These are phyloP conservation scores for Papiliotrema terrestris DNA, from an alignment of 1,284 basidiomycete genomes.

Conservation along the genomic window DNA sequence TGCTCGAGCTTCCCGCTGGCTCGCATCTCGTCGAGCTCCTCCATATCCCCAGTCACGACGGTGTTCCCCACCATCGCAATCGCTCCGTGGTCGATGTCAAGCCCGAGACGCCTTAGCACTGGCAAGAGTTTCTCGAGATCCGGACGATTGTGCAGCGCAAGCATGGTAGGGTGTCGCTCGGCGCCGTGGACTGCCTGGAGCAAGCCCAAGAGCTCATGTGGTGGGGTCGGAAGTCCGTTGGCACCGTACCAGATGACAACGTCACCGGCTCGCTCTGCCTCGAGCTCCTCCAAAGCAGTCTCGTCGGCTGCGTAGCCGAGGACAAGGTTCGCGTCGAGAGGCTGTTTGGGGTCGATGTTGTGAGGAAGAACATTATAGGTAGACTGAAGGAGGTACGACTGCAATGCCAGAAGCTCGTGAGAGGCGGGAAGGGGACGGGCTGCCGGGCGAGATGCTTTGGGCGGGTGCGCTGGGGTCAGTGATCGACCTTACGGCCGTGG, in stretches of 20 bases:
- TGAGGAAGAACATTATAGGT: slow-evolving; percentile 33
- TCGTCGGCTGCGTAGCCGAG: slow-evolving; percentile 29
- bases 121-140: slow-evolving; percentile 20
- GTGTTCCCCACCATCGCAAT: slow-evolving; percentile 36
- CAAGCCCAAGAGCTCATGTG: slow-evolving; percentile 30
- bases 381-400: slow-evolving; percentile 42
- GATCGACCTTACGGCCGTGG: background rate
- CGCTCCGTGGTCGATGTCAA: slow-evolving; percentile 21
- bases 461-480: slow-evolving; percentile 14
- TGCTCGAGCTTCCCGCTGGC: slow-evolving; percentile 21
- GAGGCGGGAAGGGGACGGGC: slow-evolving; percentile 32
- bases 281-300: slow-evolving; percentile 30
- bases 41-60: slow-evolving; percentile 22
- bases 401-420: slow-evolving; percentile 47
- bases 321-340: slow-evolving; percentile 40
- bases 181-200: slow-evolving; percentile 26
- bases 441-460: slow-evolving; percentile 16
- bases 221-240: slow-evolving; percentile 10
- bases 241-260: slow-evolving; percentile 42
- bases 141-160: slow-evolving; percentile 22
- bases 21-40: slow-evolving; percentile 23
- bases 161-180: slow-evolving; percentile 20
- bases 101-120: slow-evolving; percentile 24
- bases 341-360: slow-evolving; percentile 24
- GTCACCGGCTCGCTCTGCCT: slow-evolving; percentile 23